Conservation (phyloP, 345 rosid genomes). For the Litchi chinensis region DNA sequence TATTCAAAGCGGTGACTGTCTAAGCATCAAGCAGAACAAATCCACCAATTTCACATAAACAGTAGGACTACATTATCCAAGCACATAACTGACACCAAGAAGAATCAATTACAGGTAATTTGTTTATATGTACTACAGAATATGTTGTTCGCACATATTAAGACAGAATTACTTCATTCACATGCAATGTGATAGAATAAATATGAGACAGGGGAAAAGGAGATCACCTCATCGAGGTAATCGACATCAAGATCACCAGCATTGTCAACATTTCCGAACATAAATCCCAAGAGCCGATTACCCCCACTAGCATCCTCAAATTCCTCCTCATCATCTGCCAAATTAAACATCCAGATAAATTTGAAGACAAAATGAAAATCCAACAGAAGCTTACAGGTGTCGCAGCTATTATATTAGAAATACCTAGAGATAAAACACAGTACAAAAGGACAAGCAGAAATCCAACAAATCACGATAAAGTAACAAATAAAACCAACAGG, state of each 20-base stretch:
- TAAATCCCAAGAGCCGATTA: slow-evolving; percentile 82
- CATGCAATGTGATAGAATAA: neutral
- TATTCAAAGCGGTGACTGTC: neutral
- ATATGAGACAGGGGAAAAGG: neutral
- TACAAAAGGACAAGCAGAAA: neutral
- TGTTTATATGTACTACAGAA: neutral
- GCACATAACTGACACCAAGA: neutral
- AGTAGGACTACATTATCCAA: neutral
- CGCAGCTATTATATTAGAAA: neutral
- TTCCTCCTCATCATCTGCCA: slow-evolving; percentile 76
- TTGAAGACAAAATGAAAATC: neutral
- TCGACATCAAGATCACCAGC: slow-evolving; percentile 96
- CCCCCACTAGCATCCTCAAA: slow-evolving; percentile 72
- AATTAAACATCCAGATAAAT: slow-evolving; percentile 11
- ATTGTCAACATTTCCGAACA: slow-evolving; percentile 96
- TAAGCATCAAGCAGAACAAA: neutral
- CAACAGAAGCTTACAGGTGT: neutral
- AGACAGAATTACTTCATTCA: neutral
- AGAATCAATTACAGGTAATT: slow-evolving; percentile 2
- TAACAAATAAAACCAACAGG: neutral
- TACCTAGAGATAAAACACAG: neutral
- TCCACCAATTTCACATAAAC: neutral
- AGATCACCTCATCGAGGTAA: slow-evolving; percentile 90
- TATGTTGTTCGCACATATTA: neutral
- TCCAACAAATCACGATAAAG: neutral